These are phyloP conservation scores for Capronia epimyces DNA, from an alignment of 2,329 filamentous ascomycete species.

Conservation along the genomic window DNA sequence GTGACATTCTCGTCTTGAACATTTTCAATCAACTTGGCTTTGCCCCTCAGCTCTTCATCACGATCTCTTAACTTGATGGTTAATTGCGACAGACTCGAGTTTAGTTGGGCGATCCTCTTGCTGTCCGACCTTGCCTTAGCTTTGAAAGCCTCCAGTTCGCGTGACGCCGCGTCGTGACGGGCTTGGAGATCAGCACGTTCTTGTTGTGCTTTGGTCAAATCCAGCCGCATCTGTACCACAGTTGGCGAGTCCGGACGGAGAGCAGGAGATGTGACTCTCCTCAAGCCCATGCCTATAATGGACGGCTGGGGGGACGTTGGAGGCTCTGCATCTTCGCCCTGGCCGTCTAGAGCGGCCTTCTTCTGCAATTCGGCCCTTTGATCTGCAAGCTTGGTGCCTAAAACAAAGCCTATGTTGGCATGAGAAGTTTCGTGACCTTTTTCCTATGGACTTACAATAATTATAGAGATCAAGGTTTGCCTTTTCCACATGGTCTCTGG, in stretches of 20 bases:
- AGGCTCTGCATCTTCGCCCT: conserved; percentile 61
- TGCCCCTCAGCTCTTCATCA: conserved; percentile 78
- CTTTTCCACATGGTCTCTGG: conserved; percentile 64
- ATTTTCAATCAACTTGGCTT: conserved; percentile 76
- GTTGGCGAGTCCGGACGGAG: conserved; percentile 33
- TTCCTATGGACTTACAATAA: conserved; percentile 54
- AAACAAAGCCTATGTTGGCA: not conserved
- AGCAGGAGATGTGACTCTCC: conserved; percentile 31
- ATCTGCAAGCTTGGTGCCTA: conserved; percentile 29
- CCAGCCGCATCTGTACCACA: conserved; percentile 49
- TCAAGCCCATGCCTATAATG: conserved; percentile 26
- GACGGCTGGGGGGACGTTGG: conserved; percentile 31
- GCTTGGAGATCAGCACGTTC: conserved; percentile 63
- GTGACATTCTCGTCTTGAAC: conserved; percentile 91
- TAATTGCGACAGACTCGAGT: conserved; percentile 57
- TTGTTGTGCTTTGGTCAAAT: conserved; percentile 71
- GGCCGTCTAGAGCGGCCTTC: conserved; percentile 42
- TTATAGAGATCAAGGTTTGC: conserved; percentile 64
- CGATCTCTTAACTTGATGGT: conserved; percentile 67
- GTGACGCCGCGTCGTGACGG: conserved; percentile 57
- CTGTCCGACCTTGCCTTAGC: conserved; percentile 55
- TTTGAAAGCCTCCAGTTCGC: conserved; percentile 61
- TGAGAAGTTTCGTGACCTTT: not conserved
- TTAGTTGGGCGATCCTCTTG: conserved; percentile 57
- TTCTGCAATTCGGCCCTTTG: conserved; percentile 24